Conservation (phyloP, 2,329 filamentous ascomycete species). For the Ophiostoma tasmaniense region DNA sequence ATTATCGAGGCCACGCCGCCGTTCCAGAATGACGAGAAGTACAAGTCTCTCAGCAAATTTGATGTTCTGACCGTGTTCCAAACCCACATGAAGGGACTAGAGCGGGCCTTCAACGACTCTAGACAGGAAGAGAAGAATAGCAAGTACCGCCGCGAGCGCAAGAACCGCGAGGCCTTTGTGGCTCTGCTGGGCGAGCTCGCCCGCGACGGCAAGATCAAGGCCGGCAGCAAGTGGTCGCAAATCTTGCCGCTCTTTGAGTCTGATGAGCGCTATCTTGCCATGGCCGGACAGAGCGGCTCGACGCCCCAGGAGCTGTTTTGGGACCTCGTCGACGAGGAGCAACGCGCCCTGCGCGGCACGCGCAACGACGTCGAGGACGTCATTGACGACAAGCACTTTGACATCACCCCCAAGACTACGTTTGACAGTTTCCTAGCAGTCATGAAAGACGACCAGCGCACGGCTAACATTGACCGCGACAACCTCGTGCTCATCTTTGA, state of each 20-base stretch:
- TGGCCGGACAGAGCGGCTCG: slow-evolving; percentile 77
- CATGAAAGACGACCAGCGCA: slow-evolving; percentile 78
- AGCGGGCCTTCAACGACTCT: slow-evolving; percentile 83
- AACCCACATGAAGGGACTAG: slow-evolving; percentile 85
- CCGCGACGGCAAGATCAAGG: slow-evolving; percentile 71
- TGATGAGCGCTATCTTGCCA: slow-evolving; percentile 73
- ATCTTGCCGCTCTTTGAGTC: slow-evolving; percentile 65
- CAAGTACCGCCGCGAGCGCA: slow-evolving; percentile 73
- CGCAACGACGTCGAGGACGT: slow-evolving; percentile 82
- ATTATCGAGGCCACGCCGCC: slow-evolving; percentile 69
- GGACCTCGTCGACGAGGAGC: slow-evolving; percentile 91
- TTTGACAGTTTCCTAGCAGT: slow-evolving; percentile 80
- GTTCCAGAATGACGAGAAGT: slow-evolving; percentile 64
- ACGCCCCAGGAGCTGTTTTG: slow-evolving; percentile 88
- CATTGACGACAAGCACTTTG: slow-evolving; percentile 84
- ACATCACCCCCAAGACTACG: slow-evolving; percentile 76
- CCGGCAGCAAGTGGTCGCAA: slow-evolving; percentile 82
- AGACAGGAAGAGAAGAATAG: slow-evolving; percentile 79
- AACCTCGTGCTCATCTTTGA: slow-evolving; percentile 75
- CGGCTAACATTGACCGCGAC: slow-evolving; percentile 76
- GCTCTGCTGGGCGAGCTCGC: slow-evolving; percentile 67
- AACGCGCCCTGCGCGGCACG: slow-evolving; percentile 70
- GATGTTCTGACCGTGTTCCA: slow-evolving; percentile 91
- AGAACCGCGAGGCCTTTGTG: slow-evolving; percentile 74
- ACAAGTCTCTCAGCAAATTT: slow-evolving; percentile 74